Base-by-base conservation (phyloP, 1,139 yeast species). In the Scheffersomyces titani region DNA sequence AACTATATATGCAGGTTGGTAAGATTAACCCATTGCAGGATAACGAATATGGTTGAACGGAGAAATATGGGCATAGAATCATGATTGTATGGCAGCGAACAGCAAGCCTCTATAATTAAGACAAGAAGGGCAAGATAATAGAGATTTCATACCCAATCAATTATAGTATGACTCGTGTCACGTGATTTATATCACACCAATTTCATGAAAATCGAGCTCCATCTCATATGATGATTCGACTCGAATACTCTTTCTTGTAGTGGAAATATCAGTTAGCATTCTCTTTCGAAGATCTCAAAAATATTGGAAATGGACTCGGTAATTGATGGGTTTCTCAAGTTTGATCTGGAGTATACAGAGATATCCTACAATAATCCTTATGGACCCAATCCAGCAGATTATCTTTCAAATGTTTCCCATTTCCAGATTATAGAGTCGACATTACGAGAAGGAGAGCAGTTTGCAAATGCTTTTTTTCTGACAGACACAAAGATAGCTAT, bases 361-460 rank as follows among this genome's bases (percentile, higher is more conserved):
- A 49, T 20, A 13, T 16, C 19, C 18, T 21, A 21, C 54, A 36
- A 69, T 55, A 93, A 93, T 72, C 98, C 98, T 61, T 94, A 94
- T 69, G 98, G 97, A 36, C 97, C 98, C 61, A 89, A 93, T 71
- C 98, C 98, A 55, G 86, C 92, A 58, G 99, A 94, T 78, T 92
- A 81, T 71, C 78, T 94, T 62, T 92, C 98, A 20, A 94, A 94
- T 71, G 98, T 94, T 51, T 83, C 88, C 66, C 88, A 87, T 68
- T 94, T 93, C 78, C 93, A 93, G 81, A 79, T 94, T 68, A 94
- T 94, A 69, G 99, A 94, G 78, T 91, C 97, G 20, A 94, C 98
- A 40, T 82, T 94, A 63, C 88, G 98, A 83, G 99, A 94, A 77
- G 98, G 99, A 73, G 99, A 94, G 78, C 99, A 94, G 75, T 94